Evolutionary conservation across 805 yeast species (phyloP), one percentile per base, ranked within the genome.

Genomic region (Cyberlindnera mycetangii): DNA sequence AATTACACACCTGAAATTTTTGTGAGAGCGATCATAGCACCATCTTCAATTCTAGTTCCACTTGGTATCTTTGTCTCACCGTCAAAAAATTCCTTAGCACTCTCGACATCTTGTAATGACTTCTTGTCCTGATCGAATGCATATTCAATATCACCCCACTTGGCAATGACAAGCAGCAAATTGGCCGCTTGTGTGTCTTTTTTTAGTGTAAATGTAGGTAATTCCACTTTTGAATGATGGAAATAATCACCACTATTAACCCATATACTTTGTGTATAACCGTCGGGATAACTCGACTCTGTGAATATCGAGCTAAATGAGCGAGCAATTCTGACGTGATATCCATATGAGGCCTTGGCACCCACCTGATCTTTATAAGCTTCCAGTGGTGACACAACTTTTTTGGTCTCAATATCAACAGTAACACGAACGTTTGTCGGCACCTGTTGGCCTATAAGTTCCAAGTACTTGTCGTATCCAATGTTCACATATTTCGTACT

Each of bases 361-460:
- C 90, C 89, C 11, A 70, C 65, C 30, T 68, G 65, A 2, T 84
- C 86, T 1, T 65, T 68, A 53, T 87, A 85, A 0, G 93, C 95
- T 39, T 75, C 81, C 10, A 68, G 53, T 7, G 93, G 88, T 1
- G 88, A 77, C 0, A 87, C 93, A 11, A 88, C 77, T 42, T 73
- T 75, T 40, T 72, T 74, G 10, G 75, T 75, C 36, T 77, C 68
- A 9, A 80, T 50, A 56, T 90, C 88, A 2, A 90, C 87, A 0
- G 95, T 87, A 9, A 90, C 96, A 52, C 95, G 70, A 14, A 84
- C 88, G 54, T 85, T 80, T 0, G 79, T 75, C 3, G 96, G 96
- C 4, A 87, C 81, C 45, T 80, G 81, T 50, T 75, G 77, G 7
- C 70, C 67, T 7, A 63, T 64, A 40, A 89, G 70, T 58, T 83